These are phyloP conservation scores for Candida hungchunana DNA, from an alignment of 805 yeast genomes.

Conservation along the genomic window DNA sequence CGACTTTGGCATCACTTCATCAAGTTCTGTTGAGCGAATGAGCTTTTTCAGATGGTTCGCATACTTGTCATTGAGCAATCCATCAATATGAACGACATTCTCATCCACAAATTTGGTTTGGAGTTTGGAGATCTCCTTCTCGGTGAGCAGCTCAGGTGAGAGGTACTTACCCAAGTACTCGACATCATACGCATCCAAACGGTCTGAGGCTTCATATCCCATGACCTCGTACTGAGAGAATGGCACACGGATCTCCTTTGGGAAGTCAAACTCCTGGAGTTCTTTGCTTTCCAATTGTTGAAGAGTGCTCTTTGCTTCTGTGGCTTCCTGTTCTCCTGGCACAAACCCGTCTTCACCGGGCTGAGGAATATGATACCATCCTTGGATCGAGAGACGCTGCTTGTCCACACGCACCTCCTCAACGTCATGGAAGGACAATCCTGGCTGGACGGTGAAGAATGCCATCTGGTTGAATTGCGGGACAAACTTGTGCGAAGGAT, in stretches of 20 bases:
- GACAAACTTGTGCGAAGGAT: conserved; percentile 60
- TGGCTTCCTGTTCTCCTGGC: conserved; percentile 76
- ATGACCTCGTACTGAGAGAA: conserved; percentile 37
- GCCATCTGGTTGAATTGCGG: conserved; percentile 97
- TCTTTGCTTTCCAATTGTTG: conserved; percentile 76
- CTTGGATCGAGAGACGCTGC: conserved; percentile 89
- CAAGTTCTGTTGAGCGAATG: conserved; percentile 57
- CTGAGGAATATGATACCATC: conserved; percentile 99
- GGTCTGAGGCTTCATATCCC: conserved; percentile 17
- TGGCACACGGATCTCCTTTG: conserved; percentile 52
- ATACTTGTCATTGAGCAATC: conserved; percentile 55
- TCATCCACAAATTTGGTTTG: conserved; percentile 56
- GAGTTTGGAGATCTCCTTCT: conserved; percentile 37
- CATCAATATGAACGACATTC: conserved; percentile 62
- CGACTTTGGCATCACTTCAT: conserved; percentile 52
- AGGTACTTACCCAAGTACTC: conserved; percentile 50
- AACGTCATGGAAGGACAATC: conserved; percentile 94
- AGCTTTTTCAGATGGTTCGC: conserved; percentile 42
- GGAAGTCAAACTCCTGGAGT: conserved; percentile 76
- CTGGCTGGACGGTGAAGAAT: conserved; percentile 94
- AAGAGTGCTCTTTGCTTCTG: conserved; percentile 70
- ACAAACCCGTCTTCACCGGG: conserved; percentile 82
- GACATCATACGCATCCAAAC: conserved; percentile 39
- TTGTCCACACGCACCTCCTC: conserved; percentile 93
- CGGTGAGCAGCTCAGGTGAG: conserved; percentile 46